Evolutionary conservation across 2,329 filamentous ascomycete species (phyloP), one percentile per base, ranked within the genome.

Genomic region (Alternaria arbusti): DNA sequence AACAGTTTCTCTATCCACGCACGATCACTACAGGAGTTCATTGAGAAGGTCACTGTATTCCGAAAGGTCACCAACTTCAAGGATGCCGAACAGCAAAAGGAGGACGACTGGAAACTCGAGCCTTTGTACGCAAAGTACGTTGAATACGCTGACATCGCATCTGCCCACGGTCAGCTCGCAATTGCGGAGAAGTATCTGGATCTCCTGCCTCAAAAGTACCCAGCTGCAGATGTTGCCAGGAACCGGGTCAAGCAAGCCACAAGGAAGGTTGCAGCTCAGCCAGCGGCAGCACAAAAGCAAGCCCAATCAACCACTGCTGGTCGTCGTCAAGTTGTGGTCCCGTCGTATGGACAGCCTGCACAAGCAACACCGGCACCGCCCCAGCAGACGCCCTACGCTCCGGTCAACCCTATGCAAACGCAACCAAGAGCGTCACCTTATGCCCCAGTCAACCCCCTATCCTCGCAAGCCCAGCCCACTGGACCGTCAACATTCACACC

Each of bases 1-100:
- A 95, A 92, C 22, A 91, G 89, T 61, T 99, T 97, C 82, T 97
- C 95, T 0, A 89, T 98, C 54, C 96, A 98, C 74, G 94, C 95
- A 59, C 89, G 90, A 65, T 91, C 91, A 50, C 84, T 99, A 46
- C 96, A 98, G 80, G 90, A 92, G 69, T 95, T 99, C 76, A 97
- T 99, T 66, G 96, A 99, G 83, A 99, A 99, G 85, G 96, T 99
- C 50, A 97, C 94, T 0, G 88, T 99, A 57, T 99, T 99, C 89
- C 91, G 96, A 58, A 88, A 96, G 70, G 94, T 97, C 46, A 94
- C 94, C 66, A 94, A 95, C 75, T 99, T 97, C 84, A 84, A 91
- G 72, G 96, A 99, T 77, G 81, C 83, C 9, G 94, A 97, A 75
- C 88, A 88, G 67, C 82, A 83, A 50, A 87, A 92, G 70, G 85